Base-by-base conservation (phyloP, 2,329 filamentous ascomycete genomes). In the Arthrobotrys pseudoclavata region DNA sequence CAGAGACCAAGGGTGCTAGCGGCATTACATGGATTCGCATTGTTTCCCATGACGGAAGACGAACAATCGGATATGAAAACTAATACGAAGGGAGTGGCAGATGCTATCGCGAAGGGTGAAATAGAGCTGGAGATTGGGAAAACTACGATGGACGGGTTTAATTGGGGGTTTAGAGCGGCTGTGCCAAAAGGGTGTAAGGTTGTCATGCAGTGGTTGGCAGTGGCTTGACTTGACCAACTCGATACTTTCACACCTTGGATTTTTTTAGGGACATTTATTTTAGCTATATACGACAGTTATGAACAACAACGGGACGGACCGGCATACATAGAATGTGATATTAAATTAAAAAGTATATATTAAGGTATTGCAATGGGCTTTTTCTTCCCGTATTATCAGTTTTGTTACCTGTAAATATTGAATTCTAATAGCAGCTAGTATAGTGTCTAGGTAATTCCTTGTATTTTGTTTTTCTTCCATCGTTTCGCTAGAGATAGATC, bases 161-260 rank as follows among this genome's bases (percentile, higher is more conserved):
- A 31, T 20, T 76, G 66, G 66, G 61, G n/a, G 20, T 76, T 66
- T 29, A 64, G 42, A 26, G 47, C 72, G 40, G 34, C 66, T 40
- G 66, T 76, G 31, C 66, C 66, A 22, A 76, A 69, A 50, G 72
- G 66, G 60, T 76, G 72, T 31, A 76, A 70, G 45, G 50, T 76
- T 29, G 61, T 76, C 9, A 76, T 76, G 72, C 72, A 76, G 31
- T 76, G 72, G 72, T 67, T 76, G 13, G 72, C 72, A 29, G 29
- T 76, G 26, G 67, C 61, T 24, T 76, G 45, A 75, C 4, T 3
- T 3, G 7, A 55, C 18, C 42, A 6, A 4, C 13, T 20, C 22
- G 24, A 52, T 2, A 31, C 15, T 52, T 20, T n/a, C 6, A 29
- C 10, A 40, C 9, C 37, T 40, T 15, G 13, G 37, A 15, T 15